Base-by-base conservation (phyloP, 192 early-diverging fungal species). In the Piromyces sp. region DNA sequence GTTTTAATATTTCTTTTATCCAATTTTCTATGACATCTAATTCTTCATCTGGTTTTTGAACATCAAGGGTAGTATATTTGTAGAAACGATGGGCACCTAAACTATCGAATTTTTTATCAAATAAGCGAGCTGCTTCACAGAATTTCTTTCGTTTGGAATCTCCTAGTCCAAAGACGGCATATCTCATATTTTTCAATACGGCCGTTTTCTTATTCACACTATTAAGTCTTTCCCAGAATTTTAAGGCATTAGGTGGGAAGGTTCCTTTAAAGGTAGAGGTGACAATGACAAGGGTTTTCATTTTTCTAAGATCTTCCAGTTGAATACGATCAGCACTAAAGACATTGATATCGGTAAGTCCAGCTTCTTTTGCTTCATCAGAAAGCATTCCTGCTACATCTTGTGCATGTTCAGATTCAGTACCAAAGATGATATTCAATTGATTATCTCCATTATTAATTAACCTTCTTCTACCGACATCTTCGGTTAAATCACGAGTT, bases 191-290 rank as follows among this genome's bases (percentile, higher is more conserved):
- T 58, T 88, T 88, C 13, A 92, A 80, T 79, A 91, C 90, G 79
- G 84, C 85, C 30, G 89, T 89, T 26, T 92, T 86, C 5, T 87
- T 84, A 80, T 88, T 87, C 28, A 92, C 87, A 5, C 86, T 83
- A 80, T 89, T 88, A 81, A 98, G 87, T 14, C 87, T 88, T 88
- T 94, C 94, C 92, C 93, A 95, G 83, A 95, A 95, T 86, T 97
- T 95, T 83, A 93, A 93, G 22, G 90, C 87, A 84, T 97, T 96
- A 82, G 93, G 92, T 1, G 97, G 97, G 83, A 97, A 93, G 90
- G 97, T 96, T 86, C 97, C 97, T 87, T 98, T 96, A 29, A 96
- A 96, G 33, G 97, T 97, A 80, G 92, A 93, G 79, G 93, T 87
- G 11, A 93, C 87, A 86, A 95, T 88, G 19, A 95, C 91, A 17